phyloP scores from a whole-genome alignment of 2,329 filamentous ascomycete genomes.

The Pezizomycotina sp. region DNA sequence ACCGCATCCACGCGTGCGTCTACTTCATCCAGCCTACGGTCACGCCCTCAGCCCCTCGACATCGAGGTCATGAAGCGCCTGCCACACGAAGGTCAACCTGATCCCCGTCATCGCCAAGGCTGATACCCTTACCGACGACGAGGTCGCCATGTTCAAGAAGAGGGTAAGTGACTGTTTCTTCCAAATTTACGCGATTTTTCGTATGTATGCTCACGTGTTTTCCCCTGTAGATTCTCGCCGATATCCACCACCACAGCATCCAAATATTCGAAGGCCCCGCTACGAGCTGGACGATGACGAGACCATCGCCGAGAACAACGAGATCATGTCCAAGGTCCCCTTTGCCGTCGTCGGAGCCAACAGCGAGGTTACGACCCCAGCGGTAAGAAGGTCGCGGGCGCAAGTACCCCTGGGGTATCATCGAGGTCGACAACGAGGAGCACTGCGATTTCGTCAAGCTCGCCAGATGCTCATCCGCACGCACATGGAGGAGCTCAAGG shows the following conservation, averaged over 20 bases:
- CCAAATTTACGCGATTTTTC: not conserved
- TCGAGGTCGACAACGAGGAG: slow-evolving; percentile 99
- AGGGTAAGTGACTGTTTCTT: slow-evolving; percentile 49
- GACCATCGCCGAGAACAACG: slow-evolving; percentile 98
- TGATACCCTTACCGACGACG: slow-evolving; percentile 93
- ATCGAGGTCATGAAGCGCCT: slow-evolving; percentile 99
- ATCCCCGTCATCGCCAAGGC: slow-evolving; percentile 98
- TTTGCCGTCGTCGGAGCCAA: slow-evolving; percentile 97
- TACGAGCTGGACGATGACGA: slow-evolving; percentile 99
- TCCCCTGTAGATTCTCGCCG: slow-evolving; percentile 67
- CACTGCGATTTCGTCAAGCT: slow-evolving; percentile 99
- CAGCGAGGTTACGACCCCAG: slow-evolving; percentile 78
- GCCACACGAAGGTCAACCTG: slow-evolving; percentile 99
- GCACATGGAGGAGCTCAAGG: slow-evolving; percentile 99
- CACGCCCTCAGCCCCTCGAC: slow-evolving; percentile 93
- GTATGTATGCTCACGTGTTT: slow-evolving; percentile 2
- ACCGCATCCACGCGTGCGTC: slow-evolving; percentile 94
- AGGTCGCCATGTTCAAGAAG: slow-evolving; percentile 86
- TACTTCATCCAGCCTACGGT: slow-evolving; percentile 99
- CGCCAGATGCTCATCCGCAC: slow-evolving; percentile 99
- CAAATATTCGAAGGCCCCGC: slow-evolving; percentile 95
- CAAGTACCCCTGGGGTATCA: slow-evolving; percentile 93
- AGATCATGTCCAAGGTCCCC: slow-evolving; percentile 99
- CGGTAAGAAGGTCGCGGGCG: slow-evolving; percentile 86
- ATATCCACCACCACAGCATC: slow-evolving; percentile 93